Conservation (phyloP, 768 basidiomycete genomes). For the Collybia mongolica region DNA sequence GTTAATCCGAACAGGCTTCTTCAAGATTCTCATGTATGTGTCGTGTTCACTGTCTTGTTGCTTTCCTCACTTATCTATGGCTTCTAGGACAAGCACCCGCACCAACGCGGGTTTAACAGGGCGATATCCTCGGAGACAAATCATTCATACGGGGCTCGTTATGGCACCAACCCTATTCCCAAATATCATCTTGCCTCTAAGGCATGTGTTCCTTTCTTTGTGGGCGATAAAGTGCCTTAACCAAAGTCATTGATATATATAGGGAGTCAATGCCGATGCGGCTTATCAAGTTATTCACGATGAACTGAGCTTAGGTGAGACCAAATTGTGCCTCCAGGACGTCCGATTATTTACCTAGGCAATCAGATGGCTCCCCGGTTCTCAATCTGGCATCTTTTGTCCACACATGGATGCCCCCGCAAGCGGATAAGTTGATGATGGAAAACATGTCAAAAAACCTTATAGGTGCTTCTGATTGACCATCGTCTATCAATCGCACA, state of each 20-base stretch:
- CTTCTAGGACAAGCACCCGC: slow-evolving; percentile 44
- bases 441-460: slow-evolving; percentile 71
- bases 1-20: slow-evolving; percentile 70
- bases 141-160: slow-evolving; percentile 60
- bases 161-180: slow-evolving; percentile 65
- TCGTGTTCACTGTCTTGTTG: not conserved
- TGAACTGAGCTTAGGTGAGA: slow-evolving; percentile 59
- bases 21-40: slow-evolving; percentile 47
- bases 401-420: slow-evolving; percentile 61
- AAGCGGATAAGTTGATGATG: slow-evolving; percentile 50
- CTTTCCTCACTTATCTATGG: not conserved
- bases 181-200: slow-evolving; percentile 65
- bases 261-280: slow-evolving; percentile 58
- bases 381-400: slow-evolving; percentile 67
- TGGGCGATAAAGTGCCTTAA: not conserved
- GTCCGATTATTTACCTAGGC: slow-evolving; percentile 13
- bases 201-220: slow-evolving; percentile 22
- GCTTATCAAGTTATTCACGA: slow-evolving; percentile 59
- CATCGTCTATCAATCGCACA: not conserved
- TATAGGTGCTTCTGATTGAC: slow-evolving; percentile 33
- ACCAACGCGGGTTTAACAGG: slow-evolving; percentile 33
- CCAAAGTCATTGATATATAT: not conserved
- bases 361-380: slow-evolving; percentile 52
- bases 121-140: slow-evolving; percentile 27
- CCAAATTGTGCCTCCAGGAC: not conserved